phyloP scores from a whole-genome alignment of 768 basidiomycete species.

The Dacryopinax primogenitus region DNA sequence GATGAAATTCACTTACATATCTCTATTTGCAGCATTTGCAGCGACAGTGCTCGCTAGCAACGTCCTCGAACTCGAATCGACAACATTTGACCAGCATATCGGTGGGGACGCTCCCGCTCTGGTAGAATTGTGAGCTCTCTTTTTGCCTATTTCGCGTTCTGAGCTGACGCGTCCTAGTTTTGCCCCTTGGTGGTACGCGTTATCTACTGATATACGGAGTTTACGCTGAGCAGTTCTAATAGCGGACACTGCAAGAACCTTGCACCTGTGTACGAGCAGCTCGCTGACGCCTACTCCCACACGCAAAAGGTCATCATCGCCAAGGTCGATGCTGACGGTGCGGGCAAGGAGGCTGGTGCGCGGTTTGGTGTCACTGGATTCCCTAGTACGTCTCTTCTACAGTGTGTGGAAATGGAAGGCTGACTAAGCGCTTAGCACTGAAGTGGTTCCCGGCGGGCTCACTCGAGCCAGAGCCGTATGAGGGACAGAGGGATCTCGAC shows the following conservation, averaged over 20 bases:
- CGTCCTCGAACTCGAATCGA: constrained; percentile 62
- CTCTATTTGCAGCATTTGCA: constrained; percentile 43
- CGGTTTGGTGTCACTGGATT: constrained; percentile 72
- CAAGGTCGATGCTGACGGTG: constrained; percentile 87
- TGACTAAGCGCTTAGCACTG: constrained; percentile 43
- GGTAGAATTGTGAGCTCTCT: constrained; percentile 68
- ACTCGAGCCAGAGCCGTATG: constrained; percentile 48
- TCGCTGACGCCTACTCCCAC: constrained; percentile 73
- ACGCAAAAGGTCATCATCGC: constrained; percentile 74
- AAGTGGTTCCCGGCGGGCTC: constrained; percentile 76
- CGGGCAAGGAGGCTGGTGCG: constrained; percentile 55
- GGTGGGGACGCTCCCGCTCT: constrained; percentile 72
- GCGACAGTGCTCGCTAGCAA: constrained; percentile 51
- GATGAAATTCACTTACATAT: constrained; percentile 46
- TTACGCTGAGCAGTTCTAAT: neutral
- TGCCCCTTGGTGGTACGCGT: constrained; percentile 73
- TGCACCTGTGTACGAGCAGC: constrained; percentile 75
- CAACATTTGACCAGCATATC: constrained; percentile 62
- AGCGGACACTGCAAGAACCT: constrained; percentile 91
- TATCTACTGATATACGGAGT: neutral
- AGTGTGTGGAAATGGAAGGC: neutral
- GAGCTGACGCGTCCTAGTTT: constrained; percentile 36
- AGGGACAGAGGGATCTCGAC: constrained; percentile 69
- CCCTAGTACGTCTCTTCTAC: constrained; percentile 51
- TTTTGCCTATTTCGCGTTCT: constrained; percentile 17